Conservation (phyloP, 768 basidiomycete genomes). For the Mycena rosella region DNA sequence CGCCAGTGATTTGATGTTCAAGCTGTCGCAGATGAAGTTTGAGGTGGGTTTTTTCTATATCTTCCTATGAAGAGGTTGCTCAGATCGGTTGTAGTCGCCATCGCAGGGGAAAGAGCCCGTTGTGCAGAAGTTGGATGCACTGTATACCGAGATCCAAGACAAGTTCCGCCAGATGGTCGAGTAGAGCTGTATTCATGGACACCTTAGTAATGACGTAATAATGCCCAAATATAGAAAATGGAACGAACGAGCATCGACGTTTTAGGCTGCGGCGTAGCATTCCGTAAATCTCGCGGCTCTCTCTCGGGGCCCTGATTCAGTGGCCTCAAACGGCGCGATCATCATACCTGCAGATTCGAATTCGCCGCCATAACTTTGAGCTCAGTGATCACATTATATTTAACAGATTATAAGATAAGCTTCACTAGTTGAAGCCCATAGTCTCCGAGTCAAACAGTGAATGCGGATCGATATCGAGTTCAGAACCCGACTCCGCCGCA, state of each 20-base stretch:
- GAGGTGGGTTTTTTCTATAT: conserved; percentile 68
- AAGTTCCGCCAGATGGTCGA: conserved; percentile 91
- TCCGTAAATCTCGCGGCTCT: no score
- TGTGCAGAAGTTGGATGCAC: conserved; percentile 82
- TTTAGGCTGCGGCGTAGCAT: no score
- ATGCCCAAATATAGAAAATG: conserved; percentile 17
- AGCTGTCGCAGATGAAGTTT: conserved; percentile 99
- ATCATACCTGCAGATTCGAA: no score
- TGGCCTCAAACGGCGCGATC: no score
- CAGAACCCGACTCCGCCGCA: not conserved
- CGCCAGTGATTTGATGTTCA: conserved; percentile 90
- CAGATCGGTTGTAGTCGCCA: conserved; percentile 71
- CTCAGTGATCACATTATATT: no score
- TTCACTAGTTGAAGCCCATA: no score
- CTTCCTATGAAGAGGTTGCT: conserved; percentile 1
- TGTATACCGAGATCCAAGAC: conserved; percentile 90
- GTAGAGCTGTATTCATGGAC: conserved; percentile 53
- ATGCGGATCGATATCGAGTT: conserved; percentile 13
- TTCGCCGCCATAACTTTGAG: no score
- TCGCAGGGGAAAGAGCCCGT: conserved; percentile 90
- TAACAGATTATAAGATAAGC: no score
- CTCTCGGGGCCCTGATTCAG: no score
- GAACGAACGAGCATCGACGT: no score
- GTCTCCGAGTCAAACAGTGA: not conserved
- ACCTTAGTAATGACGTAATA: conserved; percentile 32